Evolutionary conservation across 2,329 filamentous ascomycete genomes (phyloP).

Genomic region (Fusarium nematophilum): DNA sequence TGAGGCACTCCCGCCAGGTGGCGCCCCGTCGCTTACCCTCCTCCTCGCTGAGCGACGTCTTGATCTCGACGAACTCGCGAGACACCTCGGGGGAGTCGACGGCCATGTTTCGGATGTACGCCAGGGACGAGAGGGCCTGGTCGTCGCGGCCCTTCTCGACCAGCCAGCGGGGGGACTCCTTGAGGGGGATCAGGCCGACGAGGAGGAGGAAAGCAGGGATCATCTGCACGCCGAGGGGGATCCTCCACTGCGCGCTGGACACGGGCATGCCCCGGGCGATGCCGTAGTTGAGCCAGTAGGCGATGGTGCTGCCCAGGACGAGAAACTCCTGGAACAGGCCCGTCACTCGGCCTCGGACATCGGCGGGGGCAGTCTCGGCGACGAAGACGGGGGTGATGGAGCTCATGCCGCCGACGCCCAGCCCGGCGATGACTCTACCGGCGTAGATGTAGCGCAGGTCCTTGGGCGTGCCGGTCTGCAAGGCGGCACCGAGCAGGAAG

Average conservation of each 20-base stretch:
- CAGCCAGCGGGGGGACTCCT: conserved; percentile 38
- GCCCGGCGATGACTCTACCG: conserved; percentile 38
- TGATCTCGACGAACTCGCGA: not conserved
- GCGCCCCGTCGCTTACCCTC: too few relatives aligned
- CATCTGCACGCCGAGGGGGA: conserved; percentile 16
- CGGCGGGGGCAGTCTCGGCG: conserved; percentile 34
- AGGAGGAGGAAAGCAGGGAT: conserved; percentile 13
- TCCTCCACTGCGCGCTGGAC: conserved; percentile 27
- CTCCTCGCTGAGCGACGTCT: conserved; percentile 5
- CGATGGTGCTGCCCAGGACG: conserved; percentile 34
- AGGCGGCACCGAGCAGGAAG: not conserved
- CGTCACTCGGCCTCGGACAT: conserved; percentile 34
- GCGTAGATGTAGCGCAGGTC: too few relatives aligned
- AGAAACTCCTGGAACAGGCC: conserved; percentile 39
- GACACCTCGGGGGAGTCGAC: not conserved
- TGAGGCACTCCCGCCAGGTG: too few relatives aligned
- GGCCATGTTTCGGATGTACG: conserved; percentile 8
- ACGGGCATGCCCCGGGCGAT: conserved; percentile 22
- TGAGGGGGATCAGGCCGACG: conserved; percentile 11
- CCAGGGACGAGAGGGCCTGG: conserved; percentile 18
- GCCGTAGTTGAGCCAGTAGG: conserved; percentile 32
- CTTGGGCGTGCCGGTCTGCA: too few relatives aligned
- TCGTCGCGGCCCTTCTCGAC: conserved; percentile 31
- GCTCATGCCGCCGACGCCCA: conserved; percentile 41
- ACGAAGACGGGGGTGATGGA: conserved; percentile 40